Evolutionary conservation across 2,329 filamentous ascomycete genomes (phyloP).

Genomic region (Dryadomyces quercivorus): DNA sequence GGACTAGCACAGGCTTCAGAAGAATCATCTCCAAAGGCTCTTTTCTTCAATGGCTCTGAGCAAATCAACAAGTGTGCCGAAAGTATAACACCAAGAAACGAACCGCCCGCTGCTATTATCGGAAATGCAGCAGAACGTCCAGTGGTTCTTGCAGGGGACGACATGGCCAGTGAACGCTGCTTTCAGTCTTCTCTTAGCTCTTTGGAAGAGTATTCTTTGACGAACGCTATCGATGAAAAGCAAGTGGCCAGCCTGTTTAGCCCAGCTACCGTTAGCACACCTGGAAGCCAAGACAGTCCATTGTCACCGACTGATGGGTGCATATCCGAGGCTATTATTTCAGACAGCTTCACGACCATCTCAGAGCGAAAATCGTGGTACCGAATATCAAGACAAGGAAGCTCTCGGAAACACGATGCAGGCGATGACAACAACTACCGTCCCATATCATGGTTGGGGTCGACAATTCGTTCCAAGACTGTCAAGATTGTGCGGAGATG

Average conservation of each 20-base stretch:
- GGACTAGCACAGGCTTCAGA: conserved; percentile 15
- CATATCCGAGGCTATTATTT: conserved; percentile 33
- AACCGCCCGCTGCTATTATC: too few relatives aligned
- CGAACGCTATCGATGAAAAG: background rate
- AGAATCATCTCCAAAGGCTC: too few relatives aligned
- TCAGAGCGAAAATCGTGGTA: conserved; percentile 55
- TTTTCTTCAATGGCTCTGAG: too few relatives aligned
- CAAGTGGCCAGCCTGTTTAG: background rate
- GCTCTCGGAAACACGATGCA: conserved; percentile 41
- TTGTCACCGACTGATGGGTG: conserved; percentile 12
- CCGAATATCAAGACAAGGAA: conserved; percentile 47
- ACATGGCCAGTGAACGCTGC: background rate
- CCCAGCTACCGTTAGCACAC: background rate
- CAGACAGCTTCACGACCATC: conserved; percentile 39
- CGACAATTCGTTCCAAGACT: conserved; percentile 38
- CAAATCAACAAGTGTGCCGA: too few relatives aligned
- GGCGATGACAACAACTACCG: conserved; percentile 46
- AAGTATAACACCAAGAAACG: too few relatives aligned
- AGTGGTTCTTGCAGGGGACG: background rate
- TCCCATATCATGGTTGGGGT: conserved; percentile 44
- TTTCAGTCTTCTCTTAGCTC: background rate
- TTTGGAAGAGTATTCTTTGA: background rate
- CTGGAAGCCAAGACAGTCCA: background rate
- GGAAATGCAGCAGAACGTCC: background rate
- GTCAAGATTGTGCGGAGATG: conserved; percentile 49